Evolutionary conservation across 176 grass and related monocot genomes (phyloP).

Genomic region (Aegilops bicornis): DNA sequence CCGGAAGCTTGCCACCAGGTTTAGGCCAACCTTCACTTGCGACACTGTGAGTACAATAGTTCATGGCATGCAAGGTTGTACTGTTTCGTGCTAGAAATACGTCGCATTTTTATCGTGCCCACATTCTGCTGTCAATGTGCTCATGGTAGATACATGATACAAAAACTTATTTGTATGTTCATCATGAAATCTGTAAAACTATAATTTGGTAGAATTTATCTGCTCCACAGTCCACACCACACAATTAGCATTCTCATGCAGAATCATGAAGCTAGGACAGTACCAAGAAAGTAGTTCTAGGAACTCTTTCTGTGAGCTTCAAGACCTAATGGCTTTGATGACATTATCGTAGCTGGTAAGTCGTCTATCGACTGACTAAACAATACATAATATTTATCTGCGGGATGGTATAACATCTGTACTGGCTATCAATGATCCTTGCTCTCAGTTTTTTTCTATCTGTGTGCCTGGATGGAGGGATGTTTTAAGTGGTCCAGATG

Average conservation of each 20-base stretch:
- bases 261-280: neutral
- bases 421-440: neutral
- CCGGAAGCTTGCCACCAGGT: slow-evolving; percentile 74
- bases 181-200: neutral
- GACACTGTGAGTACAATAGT: slow-evolving; percentile 61
- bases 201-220: neutral
- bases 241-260: neutral
- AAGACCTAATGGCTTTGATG: neutral
- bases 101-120: neutral
- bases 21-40: slow-evolving; percentile 75
- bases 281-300: neutral
- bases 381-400: neutral
- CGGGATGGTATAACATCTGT: neutral
- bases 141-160: neutral
- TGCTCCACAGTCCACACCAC: neutral
- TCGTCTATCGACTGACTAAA: neutral
- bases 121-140: neutral
- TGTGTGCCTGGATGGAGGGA: neutral
- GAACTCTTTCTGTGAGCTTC: neutral
- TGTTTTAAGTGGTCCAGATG: neutral
- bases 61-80: neutral
- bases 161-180: neutral
- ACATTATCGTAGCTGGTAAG: neutral
- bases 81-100: neutral
- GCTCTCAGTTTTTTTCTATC: neutral